phyloP scores from a whole-genome alignment of 805 yeast species.

The Teunomyces lycoperdinae region DNA sequence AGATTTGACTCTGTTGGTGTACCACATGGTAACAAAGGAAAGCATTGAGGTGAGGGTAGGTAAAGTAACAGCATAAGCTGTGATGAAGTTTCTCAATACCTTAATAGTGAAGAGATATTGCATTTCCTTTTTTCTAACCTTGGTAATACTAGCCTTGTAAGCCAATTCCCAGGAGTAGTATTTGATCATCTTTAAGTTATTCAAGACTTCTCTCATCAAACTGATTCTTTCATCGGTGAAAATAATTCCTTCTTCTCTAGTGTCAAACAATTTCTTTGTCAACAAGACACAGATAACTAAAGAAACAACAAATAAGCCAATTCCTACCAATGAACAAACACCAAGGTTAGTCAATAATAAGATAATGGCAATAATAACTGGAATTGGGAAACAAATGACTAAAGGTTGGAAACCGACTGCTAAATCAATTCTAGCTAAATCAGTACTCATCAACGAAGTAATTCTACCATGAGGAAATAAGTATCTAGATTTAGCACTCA shows the following conservation, averaged over 20 bases:
- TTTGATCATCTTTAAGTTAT: conserved; percentile 42
- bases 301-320: conserved; percentile 38
- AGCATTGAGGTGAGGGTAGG: conserved; percentile 45
- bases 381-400: conserved; percentile 41
- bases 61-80: conserved; percentile 43
- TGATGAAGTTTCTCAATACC: conserved; percentile 39
- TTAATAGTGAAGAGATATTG: conserved; percentile 38
- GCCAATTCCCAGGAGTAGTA: conserved; percentile 48
- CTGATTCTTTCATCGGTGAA: conserved; percentile 43
- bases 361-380: conserved; percentile 37
- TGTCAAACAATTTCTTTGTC: conserved; percentile 32
- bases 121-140: conserved; percentile 41
- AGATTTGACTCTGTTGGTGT: conserved; percentile 37
- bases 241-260: conserved; percentile 34
- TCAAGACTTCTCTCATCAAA: conserved; percentile 41
- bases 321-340: conserved; percentile 39
- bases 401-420: conserved; percentile 45
- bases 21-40: conserved; percentile 44
- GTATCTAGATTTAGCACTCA: conserved; percentile 31
- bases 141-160: conserved; percentile 32
- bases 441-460: conserved; percentile 42
- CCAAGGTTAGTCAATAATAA: conserved; percentile 37
- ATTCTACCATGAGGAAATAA: conserved; percentile 38
- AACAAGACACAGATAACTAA: conserved; percentile 32
- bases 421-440: conserved; percentile 42